Evolutionary conservation across 2,329 filamentous ascomycete genomes (phyloP), one percentile per base, ranked within the genome.

Genomic region (Knoxdaviesia proteae): DNA sequence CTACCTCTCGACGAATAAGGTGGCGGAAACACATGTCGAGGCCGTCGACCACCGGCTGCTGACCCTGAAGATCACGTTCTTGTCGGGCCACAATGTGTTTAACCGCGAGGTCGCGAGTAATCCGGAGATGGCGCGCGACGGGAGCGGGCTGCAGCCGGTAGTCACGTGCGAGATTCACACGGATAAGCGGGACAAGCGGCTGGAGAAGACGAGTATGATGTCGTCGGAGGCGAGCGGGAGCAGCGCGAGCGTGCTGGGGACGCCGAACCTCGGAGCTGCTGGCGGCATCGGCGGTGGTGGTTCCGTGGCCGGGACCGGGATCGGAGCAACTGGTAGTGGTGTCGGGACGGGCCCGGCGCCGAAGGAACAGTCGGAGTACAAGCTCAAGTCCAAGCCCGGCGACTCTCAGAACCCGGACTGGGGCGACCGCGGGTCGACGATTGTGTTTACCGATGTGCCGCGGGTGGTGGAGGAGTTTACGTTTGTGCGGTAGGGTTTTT

Each of bases 121-220:
- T 20, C 20, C 20, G 20, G 20, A 20, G 9, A 36, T 36, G 34
- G 9, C 34, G 11, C 32, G 38, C 38, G 37, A 31, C n/a, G 39
- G 30, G 33, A 55, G 54, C 41, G 50, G 50, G 11, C 45, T 90
- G 47, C 73, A 75, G 36, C 84, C 84, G 2, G 73, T 81, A 46
- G 70, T 94, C 51, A 84, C 80, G 54, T 79, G 78, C 48, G 80
- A 90, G 55, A 60, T 94, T 44, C 84, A 92, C 56, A 74, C 87
- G 10, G 84, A 90, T 53, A 80, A 67, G 46, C 54, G 58, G 46
- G 65, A 58, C 49, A 58, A 49, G 46, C 56, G 46, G 38, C 53
- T 46, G 50, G 51, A 49, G 32, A 47, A 45, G 40, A 36, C 11
- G 6, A 39, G 39, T n/a, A 20, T 34, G 48, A 52, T 40, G 45